Conservation (phyloP, 202 grass and related monocot species). For the Zoysia matrella region DNA sequence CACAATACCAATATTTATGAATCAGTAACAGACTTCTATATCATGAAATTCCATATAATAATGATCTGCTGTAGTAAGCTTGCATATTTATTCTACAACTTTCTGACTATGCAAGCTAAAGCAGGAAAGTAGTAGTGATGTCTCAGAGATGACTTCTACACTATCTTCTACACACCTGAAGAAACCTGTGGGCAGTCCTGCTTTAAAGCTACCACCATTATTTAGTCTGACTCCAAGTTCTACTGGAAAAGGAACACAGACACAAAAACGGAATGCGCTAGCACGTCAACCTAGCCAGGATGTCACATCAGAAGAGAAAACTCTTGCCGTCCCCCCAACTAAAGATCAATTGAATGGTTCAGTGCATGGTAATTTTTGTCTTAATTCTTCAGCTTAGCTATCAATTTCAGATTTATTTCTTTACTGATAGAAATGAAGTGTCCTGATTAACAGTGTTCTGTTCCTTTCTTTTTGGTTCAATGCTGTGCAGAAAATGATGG, state of each 20-base stretch:
- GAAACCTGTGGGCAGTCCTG: constrained; percentile 62
- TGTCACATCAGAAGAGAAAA: constrained; percentile 53
- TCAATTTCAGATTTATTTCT: constrained; percentile 2
- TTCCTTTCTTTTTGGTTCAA: constrained; percentile 26
- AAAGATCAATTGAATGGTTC: constrained; percentile 59
- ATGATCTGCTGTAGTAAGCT: constrained; percentile 6
- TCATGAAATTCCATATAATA: constrained; percentile 5
- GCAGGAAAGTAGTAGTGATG: constrained; percentile 67
- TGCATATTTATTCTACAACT: constrained; percentile 36
- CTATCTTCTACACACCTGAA: constrained; percentile 76
- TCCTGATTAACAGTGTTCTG: constrained; percentile 20
- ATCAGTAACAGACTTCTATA: constrained; percentile 11
- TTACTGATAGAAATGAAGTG: constrained; percentile 7
- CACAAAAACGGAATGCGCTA: constrained; percentile 55
- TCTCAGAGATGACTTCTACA: constrained; percentile 67
- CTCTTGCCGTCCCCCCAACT: constrained; percentile 32
- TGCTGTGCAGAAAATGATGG: constrained; percentile 65
- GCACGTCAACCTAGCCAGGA: constrained; percentile 63
- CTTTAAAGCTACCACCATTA: constrained; percentile 84
- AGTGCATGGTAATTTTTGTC: constrained; percentile 56
- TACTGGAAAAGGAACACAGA: constrained; percentile 69
- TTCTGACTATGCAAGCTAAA: constrained; percentile 45
- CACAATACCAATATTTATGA: neutral
- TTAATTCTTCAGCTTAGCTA: constrained; percentile 20
- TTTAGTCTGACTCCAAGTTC: constrained; percentile 91